These are phyloP conservation scores for Cystobasidium sp. DNA, from an alignment of 1,284 basidiomycete genomes.

Conservation along the genomic window DNA sequence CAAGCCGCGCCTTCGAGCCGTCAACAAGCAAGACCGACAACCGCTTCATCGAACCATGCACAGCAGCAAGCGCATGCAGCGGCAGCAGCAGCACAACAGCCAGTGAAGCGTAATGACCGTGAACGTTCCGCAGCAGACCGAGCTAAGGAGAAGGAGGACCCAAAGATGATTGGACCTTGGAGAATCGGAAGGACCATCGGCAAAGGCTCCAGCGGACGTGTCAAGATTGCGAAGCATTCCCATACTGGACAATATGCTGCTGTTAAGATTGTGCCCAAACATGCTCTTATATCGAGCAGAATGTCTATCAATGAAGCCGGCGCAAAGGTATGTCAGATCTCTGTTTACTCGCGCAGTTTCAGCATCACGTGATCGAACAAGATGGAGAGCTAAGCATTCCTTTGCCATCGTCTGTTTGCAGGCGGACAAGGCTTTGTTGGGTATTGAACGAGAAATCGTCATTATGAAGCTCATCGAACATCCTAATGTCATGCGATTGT, in stretches of 20 bases:
- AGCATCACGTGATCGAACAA: constrained; percentile 64
- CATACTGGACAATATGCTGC: constrained; percentile 89
- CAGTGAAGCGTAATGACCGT: constrained; percentile 35
- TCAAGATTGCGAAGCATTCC: constrained; percentile 86
- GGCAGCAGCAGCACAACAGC: constrained; percentile 16
- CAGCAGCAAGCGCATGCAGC: background rate
- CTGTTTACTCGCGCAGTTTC: constrained; percentile 1
- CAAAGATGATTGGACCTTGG: constrained; percentile 79
- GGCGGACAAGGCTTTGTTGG: constrained; percentile 81
- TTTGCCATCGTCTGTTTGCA: background rate
- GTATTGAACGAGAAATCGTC: constrained; percentile 95
- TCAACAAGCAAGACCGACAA: constrained; percentile 36
- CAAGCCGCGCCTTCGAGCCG: constrained; percentile 31
- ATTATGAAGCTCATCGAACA: constrained; percentile 99
- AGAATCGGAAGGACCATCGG: constrained; percentile 91
- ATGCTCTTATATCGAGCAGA: constrained; percentile 70
- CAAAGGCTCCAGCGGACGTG: constrained; percentile 85
- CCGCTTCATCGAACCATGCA: constrained; percentile 10
- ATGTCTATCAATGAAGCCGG: constrained; percentile 72
- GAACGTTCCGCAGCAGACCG: constrained; percentile 39
- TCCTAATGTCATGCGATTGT: constrained; percentile 90
- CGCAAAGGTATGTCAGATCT: constrained; percentile 56
- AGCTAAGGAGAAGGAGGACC: constrained; percentile 57
- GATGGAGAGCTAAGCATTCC: constrained; percentile 49
- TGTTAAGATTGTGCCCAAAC: constrained; percentile 94